Evolutionary conservation across 23 red algal species (phyloP).

Genomic region (Cyanidioschyzon merolae): DNA sequence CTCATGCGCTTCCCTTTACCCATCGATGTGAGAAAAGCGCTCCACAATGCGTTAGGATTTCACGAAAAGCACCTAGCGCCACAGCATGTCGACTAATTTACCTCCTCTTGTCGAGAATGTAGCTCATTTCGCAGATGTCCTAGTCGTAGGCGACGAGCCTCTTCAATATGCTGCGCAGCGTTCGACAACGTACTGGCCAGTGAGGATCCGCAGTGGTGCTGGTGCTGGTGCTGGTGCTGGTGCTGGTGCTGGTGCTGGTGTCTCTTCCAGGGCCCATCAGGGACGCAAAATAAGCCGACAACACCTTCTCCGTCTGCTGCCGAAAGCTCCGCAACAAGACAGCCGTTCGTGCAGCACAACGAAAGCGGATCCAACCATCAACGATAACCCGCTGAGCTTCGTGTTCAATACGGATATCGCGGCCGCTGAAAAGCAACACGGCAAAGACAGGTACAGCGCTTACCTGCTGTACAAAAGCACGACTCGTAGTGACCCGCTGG

Average conservation of each 20-base stretch:
- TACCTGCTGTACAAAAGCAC: conserved; percentile 37
- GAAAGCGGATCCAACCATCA: conserved; percentile 67
- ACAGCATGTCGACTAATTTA: too few species aligned
- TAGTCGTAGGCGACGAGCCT: not conserved
- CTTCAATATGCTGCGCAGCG: not conserved
- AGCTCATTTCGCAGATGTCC: too few species aligned
- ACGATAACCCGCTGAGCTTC: conserved; percentile 52
- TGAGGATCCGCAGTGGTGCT: not conserved
- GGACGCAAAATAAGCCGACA: conserved; percentile 1
- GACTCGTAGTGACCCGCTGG: conserved; percentile 26
- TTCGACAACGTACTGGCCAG: not conserved
- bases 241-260: too few species aligned
- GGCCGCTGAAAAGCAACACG: conserved; percentile 69
- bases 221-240: too few species aligned
- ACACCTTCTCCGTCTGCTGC: conserved; percentile 34
- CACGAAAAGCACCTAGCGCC: too few species aligned
- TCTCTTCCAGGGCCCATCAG: not conserved
- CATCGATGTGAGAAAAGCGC: too few species aligned
- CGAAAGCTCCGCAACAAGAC: conserved; percentile 51
- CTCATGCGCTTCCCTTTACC: too few species aligned
- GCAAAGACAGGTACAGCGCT: conserved; percentile 61
- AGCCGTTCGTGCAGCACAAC: conserved; percentile 40
- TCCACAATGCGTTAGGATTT: too few species aligned
- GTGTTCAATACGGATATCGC: conserved; percentile 36
- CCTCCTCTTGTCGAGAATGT: too few species aligned